A percentile compares a stretch with the other conserved stretches of the same genome.
phyloP scores from a whole-genome alignment of 169 alveolate species.

The Cytauxzoon felis region DNA sequence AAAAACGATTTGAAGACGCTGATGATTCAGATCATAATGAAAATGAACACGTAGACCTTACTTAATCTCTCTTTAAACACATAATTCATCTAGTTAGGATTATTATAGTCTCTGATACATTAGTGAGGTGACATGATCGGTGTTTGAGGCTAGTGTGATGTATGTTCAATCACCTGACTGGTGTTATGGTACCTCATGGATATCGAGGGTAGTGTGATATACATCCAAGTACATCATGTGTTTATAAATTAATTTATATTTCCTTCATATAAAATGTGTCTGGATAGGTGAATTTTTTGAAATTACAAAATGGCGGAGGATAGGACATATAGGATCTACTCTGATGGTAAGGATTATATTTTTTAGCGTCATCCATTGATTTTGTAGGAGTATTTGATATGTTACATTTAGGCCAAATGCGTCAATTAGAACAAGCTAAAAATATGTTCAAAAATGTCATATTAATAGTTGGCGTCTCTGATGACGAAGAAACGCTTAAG shows the following conservation, averaged over 20 bases:
- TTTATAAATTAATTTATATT: too few species aligned
- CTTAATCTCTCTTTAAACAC: too few species aligned
- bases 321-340: slow-evolving; percentile 49
- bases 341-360: slow-evolving; percentile 35
- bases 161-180: too few species aligned
- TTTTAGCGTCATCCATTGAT: neutral
- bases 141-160: too few species aligned
- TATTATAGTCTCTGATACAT: too few species aligned
- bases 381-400: slow-evolving; percentile 91
- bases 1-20: neutral
- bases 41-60: slow-evolving; percentile 49
- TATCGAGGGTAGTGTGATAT: too few species aligned
- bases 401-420: slow-evolving; percentile 95
- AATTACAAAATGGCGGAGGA: slow-evolving; percentile 25
- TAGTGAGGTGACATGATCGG: too few species aligned
- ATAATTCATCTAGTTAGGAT: too few species aligned
- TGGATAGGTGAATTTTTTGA: too few species aligned
- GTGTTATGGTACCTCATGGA: too few species aligned
- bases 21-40: slow-evolving; percentile 24
- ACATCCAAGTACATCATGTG: too few species aligned
- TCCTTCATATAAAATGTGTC: too few species aligned
- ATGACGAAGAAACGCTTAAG: slow-evolving; percentile 91
- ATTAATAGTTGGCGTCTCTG: slow-evolving; percentile 93
- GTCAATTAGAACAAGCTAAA: slow-evolving; percentile 94
- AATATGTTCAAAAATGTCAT: slow-evolving; percentile 87